Conservation (phyloP, 306 rosid species). For the Cucurbita ficifolia region DNA sequence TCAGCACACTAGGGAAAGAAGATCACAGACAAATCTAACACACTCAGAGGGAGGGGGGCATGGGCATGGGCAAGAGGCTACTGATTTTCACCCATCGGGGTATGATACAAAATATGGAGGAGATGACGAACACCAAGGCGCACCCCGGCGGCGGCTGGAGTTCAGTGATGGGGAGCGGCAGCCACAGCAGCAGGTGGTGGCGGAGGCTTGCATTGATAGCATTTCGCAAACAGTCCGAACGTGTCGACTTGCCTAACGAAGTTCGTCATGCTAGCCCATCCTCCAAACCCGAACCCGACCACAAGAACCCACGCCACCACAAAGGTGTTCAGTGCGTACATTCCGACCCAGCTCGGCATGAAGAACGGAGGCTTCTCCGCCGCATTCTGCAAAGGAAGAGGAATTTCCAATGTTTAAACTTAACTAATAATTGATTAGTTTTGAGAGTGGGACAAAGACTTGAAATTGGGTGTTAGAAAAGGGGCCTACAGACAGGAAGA, state of each 20-base stretch:
- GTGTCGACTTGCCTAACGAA: slow-evolving; percentile 64
- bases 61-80: background rate
- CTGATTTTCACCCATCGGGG: slow-evolving; percentile 8
- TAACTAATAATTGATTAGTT: background rate
- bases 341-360: slow-evolving; percentile 74
- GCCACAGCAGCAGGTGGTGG: slow-evolving; percentile 7
- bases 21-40: slow-evolving; percentile 18
- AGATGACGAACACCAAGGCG: background rate
- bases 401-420: background rate
- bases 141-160: background rate
- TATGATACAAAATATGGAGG: slow-evolving; percentile 41
- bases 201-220: slow-evolving; percentile 90
- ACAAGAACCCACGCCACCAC: slow-evolving; percentile 67
- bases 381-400: slow-evolving; percentile 45
- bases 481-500: background rate
- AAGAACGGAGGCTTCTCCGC: slow-evolving; percentile 86
- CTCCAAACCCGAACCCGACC: slow-evolving; percentile 93
- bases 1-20: slow-evolving; percentile 34
- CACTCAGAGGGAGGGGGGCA: background rate
- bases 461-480: background rate
- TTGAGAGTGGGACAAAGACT: background rate
- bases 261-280: slow-evolving; percentile 94
- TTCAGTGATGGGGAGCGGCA: slow-evolving; percentile 24
- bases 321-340: slow-evolving; percentile 53
- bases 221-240: slow-evolving; percentile 88